These are phyloP conservation scores for Fraxinus sp. DNA, from an alignment of 305 asterid species.

Conservation along the genomic window DNA sequence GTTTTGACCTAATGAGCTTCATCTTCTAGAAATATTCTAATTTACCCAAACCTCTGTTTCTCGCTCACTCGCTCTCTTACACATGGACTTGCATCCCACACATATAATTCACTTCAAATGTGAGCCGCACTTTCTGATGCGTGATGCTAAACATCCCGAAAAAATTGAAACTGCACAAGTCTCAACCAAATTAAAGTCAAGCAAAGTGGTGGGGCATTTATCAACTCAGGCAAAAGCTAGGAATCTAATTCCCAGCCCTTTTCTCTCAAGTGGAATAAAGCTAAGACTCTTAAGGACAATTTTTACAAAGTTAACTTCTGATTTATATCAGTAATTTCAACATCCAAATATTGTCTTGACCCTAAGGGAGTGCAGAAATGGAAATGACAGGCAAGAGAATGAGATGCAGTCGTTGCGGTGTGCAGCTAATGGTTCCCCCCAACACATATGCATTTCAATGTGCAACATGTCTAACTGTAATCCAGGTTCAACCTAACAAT, in stretches of 20 bases:
- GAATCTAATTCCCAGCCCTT: slow-evolving; percentile 35
- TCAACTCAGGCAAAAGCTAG: slow-evolving; percentile 15
- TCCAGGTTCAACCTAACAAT: slow-evolving; percentile 25
- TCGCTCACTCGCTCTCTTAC: not conserved
- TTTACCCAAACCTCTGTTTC: not conserved
- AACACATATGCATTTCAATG: slow-evolving; percentile 38
- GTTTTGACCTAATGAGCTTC: not conserved
- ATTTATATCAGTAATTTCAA: not conserved
- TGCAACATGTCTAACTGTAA: slow-evolving; percentile 35
- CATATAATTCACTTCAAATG: not conserved
- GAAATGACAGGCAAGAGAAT: slow-evolving; percentile 45
- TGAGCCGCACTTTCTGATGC: not conserved
- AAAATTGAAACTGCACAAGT: not conserved
- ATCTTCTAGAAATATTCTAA: slow-evolving; percentile 8
- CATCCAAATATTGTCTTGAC: slow-evolving; percentile 5
- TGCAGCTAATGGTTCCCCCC: slow-evolving; percentile 34
- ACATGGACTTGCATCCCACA: not conserved
- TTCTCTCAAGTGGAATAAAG: slow-evolving; percentile 26
- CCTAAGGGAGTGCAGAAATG: slow-evolving; percentile 17
- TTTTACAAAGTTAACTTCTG: not conserved
- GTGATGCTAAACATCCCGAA: not conserved
- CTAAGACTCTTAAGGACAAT: slow-evolving; percentile 15
- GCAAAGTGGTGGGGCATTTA: slow-evolving; percentile 19
- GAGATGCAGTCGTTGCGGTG: slow-evolving; percentile 50
- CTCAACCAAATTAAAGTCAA: not conserved